Evolutionary conservation across 345 rosid genomes (phyloP), one percentile per base, ranked within the genome.

Genomic region (Odontarrhena argentea): DNA sequence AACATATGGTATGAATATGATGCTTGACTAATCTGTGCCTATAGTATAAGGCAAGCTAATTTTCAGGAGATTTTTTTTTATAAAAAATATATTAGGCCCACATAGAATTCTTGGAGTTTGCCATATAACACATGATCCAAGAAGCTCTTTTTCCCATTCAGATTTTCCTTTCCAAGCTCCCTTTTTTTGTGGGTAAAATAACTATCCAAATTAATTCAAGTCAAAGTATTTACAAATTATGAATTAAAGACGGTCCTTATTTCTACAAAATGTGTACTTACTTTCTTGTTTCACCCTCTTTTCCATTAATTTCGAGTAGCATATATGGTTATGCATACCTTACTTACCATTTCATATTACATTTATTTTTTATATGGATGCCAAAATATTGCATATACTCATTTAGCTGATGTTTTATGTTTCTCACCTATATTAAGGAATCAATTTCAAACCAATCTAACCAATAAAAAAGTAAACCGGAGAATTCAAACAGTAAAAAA

Each of bases 91-190:
- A 38, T 18, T 58, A 43, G 42, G 26, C 49, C 6, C 55, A 51
- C 60, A 55, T 60, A 46, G 47, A 47, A 61, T 61, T 67, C 74
- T 74, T 55, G 78, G 69, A 74, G 47, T 47, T 61, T 35, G 51
- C 32, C 10, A 55, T 7, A 11, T 11, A 62, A 55, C 69, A 61
- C 78, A 74, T 68, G 78, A 74, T 74, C 78, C 78, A 68, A 68
- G 69, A 61, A 62, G 68, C 78, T 62, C 73, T 40, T 26, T 55
- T 40, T 4, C 74, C 69, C 69, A 67, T 62, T 59, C 57, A 55
- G 78, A 68, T 74, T 74, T 55, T 55, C 60, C 35, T 61, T 67
- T 68, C 65, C 68, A 68, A 68, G 24, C 45, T 1, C 25, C 54
- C 26, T 13, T 44, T 14, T 26, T 63, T 34, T 38, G 51, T 63